Base-by-base conservation (phyloP, 371 early-diverging fungal genomes). In the Apophysomyces ossiformis region DNA sequence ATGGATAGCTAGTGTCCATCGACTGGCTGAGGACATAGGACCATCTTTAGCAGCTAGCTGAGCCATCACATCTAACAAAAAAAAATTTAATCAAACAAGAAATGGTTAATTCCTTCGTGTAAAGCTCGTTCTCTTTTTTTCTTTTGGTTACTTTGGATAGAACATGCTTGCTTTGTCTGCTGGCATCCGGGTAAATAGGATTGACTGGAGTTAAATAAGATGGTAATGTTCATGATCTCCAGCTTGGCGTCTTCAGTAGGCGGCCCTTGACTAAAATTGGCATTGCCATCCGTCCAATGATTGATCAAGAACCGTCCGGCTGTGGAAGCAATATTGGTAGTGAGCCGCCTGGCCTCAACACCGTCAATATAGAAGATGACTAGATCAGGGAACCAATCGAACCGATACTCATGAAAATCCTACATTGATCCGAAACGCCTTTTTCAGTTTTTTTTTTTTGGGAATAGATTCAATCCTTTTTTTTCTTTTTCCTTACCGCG, bases 231-330 rank as follows among this genome's bases (percentile, higher is more conserved):
- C 66, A 61, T 60, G 15, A 74, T 57, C 15, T 71, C 69, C 47
- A 69, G 58, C 6, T 45, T 36, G 1, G 77, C 74, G 37, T 63
- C 45, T 9, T 44, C 16, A 3, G 18, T n/a, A 7, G 77, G 77
- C 7, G 74, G 77, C 32, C 74, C 77, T 50, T 63, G 39, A 43
- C 74, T 71, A 38, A 73, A 77, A 37, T 68, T 74, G n/a, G 69
- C 65, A 26, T 77, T 74, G 15, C 74, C 74, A 62, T 77, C 74
- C 7, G 77, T 69, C 77, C 77, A 77, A 50, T 74, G 74, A 60
- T 73, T 77, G 13, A 74, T 56, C 66, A 77, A 63, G 54, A 77
- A 39, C 5, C 73, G 39, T 0, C 74, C 71, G 7, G 74, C 69
- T n/a, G 41, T 11, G 4, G 35, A 61, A n/a, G 74, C 74, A 12